Conservation (phyloP, 345 rosid genomes). For the Abelmoschus esculentus region DNA sequence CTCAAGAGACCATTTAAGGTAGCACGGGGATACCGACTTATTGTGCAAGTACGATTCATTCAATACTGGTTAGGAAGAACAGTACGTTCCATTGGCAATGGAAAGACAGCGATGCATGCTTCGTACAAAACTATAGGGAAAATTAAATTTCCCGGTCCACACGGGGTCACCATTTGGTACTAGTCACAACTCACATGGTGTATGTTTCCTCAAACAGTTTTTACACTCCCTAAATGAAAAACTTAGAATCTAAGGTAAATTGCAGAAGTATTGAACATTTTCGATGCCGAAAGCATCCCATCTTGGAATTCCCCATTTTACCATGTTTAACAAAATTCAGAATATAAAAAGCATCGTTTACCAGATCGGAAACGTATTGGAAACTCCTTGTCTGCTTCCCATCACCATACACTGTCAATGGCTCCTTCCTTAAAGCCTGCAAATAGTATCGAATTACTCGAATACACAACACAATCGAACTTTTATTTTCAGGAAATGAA, state of each 20-base stretch:
- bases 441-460: neutral
- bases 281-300: no score
- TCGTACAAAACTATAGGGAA: neutral
- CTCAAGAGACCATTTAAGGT: no score
- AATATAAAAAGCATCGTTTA: slow-evolving; percentile 14
- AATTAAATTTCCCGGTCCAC: slow-evolving; percentile 14
- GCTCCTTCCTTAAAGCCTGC: slow-evolving; percentile 95
- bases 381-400: slow-evolving; percentile 99
- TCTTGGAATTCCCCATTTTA: neutral
- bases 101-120: neutral
- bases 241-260: neutral
- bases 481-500: neutral
- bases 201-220: slow-evolving; percentile 4
- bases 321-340: neutral
- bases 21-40: neutral
- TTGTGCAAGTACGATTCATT: neutral
- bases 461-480: neutral
- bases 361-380: slow-evolving; percentile 96
- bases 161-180: slow-evolving; percentile 1
- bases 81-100: neutral
- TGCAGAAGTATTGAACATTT: no score
- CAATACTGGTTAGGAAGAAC: neutral
- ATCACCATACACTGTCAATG: slow-evolving; percentile 94
- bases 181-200: slow-evolving; percentile 17
- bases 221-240: neutral